phyloP scores from a whole-genome alignment of 768 basidiomycete genomes.

The Rickenella mellea region DNA sequence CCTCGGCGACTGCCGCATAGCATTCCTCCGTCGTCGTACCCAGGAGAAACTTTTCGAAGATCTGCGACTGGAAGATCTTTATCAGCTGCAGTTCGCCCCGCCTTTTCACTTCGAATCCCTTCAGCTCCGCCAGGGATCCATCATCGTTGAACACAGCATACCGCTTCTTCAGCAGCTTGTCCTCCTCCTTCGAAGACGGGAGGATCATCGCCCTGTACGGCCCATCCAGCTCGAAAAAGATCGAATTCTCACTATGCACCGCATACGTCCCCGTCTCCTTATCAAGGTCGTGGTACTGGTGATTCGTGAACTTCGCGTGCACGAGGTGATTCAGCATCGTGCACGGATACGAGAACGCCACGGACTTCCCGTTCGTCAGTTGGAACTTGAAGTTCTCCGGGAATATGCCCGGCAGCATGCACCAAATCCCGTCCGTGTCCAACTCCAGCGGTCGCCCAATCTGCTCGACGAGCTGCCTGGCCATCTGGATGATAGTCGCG shows the following conservation, averaged over 20 bases:
- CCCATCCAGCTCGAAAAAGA: constrained; percentile 98
- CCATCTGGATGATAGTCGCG: constrained; percentile 98
- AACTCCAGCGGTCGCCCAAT: constrained; percentile 95
- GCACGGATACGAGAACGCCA: constrained; percentile 92
- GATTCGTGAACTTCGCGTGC: constrained; percentile 89
- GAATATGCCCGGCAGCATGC: constrained; percentile 97
- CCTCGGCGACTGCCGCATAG: constrained; percentile 85
- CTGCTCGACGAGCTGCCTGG: constrained; percentile 91
- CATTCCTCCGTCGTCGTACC: constrained; percentile 92
- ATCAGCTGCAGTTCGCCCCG: constrained; percentile 96
- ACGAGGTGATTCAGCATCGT: constrained; percentile 99
- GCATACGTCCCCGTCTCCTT: constrained; percentile 75
- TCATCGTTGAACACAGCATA: constrained; percentile 99
- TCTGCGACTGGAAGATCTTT: constrained; percentile 98
- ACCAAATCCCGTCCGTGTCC: constrained; percentile 99
- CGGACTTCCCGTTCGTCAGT: constrained; percentile 75
- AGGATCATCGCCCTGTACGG: constrained; percentile 99
- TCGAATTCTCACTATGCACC: constrained; percentile 92
- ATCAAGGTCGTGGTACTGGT: constrained; percentile 94
- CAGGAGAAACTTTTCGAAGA: constrained; percentile 95
- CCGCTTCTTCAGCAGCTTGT: constrained; percentile 95
- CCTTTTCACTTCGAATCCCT: constrained; percentile 98
- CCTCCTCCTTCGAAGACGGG: constrained; percentile 98
- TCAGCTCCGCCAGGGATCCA: constrained; percentile 93
- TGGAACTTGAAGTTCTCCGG: constrained; percentile 98